Conservation (phyloP, 768 basidiomycete species). For the Russula vinacea region DNA sequence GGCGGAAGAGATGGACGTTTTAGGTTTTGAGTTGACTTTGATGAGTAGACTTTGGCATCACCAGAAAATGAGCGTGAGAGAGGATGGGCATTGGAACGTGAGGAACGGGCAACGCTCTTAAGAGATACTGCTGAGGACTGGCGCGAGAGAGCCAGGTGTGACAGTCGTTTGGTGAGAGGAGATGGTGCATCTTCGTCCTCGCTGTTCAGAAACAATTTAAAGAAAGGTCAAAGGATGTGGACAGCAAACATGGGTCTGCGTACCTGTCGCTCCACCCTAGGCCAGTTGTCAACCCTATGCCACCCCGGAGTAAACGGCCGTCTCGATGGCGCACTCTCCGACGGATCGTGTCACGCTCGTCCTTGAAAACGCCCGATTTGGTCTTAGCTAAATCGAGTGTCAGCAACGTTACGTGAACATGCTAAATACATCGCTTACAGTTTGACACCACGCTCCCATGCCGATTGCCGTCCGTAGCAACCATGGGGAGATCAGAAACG, state of each 20-base stretch:
- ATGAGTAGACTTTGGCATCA: constrained; percentile 1
- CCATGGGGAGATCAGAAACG: constrained; percentile 24
- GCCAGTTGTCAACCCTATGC: constrained; percentile 43
- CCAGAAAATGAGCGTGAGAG: constrained; percentile 33
- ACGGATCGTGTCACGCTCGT: constrained; percentile 39
- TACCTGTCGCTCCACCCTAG: constrained; percentile 45
- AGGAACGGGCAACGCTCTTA: constrained; percentile 6
- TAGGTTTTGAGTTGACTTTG: constrained; percentile 10
- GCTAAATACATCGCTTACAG: constrained; percentile 29
- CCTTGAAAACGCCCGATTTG: constrained; percentile 39
- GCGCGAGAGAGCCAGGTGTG: constrained; percentile 32
- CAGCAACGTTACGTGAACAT: constrained; percentile 9
- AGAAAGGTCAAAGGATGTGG: background rate
- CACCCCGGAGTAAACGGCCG: constrained; percentile 39
- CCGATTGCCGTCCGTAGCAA: constrained; percentile 29
- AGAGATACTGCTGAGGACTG: constrained; percentile 29
- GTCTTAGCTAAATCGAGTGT: constrained; percentile 35
- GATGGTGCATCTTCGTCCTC: constrained; percentile 45
- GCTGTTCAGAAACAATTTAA: constrained; percentile 29
- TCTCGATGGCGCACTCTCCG: constrained; percentile 40
- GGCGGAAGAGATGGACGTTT: constrained; percentile 23
- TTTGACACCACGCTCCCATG: constrained; percentile 34
- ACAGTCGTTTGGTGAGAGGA: constrained; percentile 39
- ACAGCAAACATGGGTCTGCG: constrained; percentile 1
- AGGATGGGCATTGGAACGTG: constrained; percentile 28